Percentiles rank a stretch among this genome's conserved stretches.
Evolutionary conservation across 345 rosid genomes (phyloP).

Genomic region (Ceriops tagal): DNA sequence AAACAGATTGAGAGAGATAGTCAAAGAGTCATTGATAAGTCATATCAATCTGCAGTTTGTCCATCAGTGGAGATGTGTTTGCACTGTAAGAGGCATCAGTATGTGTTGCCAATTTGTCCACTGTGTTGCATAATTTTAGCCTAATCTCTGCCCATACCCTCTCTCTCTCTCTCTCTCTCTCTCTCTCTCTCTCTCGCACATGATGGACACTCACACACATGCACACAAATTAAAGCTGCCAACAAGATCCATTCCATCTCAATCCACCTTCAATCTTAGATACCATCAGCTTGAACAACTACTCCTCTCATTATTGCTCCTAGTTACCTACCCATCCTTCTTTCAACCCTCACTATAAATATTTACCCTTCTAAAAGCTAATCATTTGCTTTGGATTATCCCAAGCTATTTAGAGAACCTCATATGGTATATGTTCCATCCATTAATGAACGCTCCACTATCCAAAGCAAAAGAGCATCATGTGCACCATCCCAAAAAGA

Average conservation of each 20-base stretch:
- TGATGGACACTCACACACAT: not conserved
- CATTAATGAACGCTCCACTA: slow-evolving; percentile 41
- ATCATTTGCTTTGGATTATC: slow-evolving; percentile 23
- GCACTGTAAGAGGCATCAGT: slow-evolving; percentile 33
- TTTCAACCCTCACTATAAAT: not conserved
- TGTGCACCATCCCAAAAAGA: slow-evolving; percentile 34
- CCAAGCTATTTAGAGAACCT: slow-evolving; percentile 37
- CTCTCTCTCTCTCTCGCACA: slow-evolving; percentile 5
- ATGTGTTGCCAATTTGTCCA: slow-evolving; percentile 37
- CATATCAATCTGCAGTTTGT: slow-evolving; percentile 50
- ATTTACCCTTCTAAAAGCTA: slow-evolving; percentile 19
- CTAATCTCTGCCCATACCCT: slow-evolving; percentile 5
- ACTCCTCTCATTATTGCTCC: not conserved
- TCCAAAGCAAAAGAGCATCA: slow-evolving; percentile 48
- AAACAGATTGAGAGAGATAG: slow-evolving; percentile 26
- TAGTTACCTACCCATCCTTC: too few species aligned
- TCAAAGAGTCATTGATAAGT: slow-evolving; percentile 48
- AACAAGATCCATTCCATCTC: slow-evolving; percentile 19
- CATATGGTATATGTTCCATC: slow-evolving; percentile 52
- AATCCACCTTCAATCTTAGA: not conserved
- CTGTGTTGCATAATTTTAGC: not conserved
- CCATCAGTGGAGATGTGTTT: slow-evolving; percentile 26
- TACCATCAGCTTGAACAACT: not conserved
- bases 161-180: too few species aligned
- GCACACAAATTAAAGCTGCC: slow-evolving; percentile 26